These are phyloP conservation scores for Metschnikowia lunata DNA, from an alignment of 805 yeast genomes.

Conservation along the genomic window DNA sequence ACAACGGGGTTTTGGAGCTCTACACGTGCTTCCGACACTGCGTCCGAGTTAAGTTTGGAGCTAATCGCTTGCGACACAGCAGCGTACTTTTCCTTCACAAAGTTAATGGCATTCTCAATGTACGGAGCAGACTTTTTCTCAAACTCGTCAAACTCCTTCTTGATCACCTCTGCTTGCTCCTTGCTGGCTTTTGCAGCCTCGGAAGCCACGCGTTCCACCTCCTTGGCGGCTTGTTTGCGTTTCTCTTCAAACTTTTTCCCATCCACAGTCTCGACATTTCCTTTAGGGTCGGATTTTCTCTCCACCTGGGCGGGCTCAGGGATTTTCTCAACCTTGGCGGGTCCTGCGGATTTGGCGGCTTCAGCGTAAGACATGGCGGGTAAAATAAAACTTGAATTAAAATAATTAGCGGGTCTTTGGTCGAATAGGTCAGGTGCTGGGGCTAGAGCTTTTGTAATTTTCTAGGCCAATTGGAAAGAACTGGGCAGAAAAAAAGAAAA, in stretches of 20 bases:
- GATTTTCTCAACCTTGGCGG: conserved; percentile 25
- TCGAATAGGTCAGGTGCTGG: too few relatives aligned
- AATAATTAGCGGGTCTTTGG: too few relatives aligned
- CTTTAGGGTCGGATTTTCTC: conserved; percentile 21
- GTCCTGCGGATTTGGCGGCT: conserved; percentile 40
- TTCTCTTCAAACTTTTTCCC: conserved; percentile 21
- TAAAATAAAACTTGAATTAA: too few relatives aligned
- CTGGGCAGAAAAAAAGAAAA: too few relatives aligned
- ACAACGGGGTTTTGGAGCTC: conserved; percentile 65
- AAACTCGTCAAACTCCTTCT: conserved; percentile 16
- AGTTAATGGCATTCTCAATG: conserved; percentile 18
- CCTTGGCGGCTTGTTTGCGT: conserved; percentile 25
- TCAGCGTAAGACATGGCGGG: conserved; percentile 31
- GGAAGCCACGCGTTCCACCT: conserved; percentile 16
- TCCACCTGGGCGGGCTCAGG: conserved; percentile 28
- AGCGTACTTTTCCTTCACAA: conserved; percentile 20
- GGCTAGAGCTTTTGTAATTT: too few relatives aligned
- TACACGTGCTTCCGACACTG: conserved; percentile 17
- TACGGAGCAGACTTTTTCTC: conserved; percentile 24
- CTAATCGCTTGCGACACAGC: conserved; percentile 13
- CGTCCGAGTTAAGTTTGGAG: conserved; percentile 11
- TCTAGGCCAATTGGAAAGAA: too few relatives aligned
- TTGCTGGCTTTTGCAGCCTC: conserved; percentile 19
- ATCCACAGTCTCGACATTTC: conserved; percentile 21
- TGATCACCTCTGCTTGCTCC: conserved; percentile 20